These are phyloP conservation scores for Dipodascopsis uninucleata DNA, from an alignment of 805 yeast species.

Conservation along the genomic window DNA sequence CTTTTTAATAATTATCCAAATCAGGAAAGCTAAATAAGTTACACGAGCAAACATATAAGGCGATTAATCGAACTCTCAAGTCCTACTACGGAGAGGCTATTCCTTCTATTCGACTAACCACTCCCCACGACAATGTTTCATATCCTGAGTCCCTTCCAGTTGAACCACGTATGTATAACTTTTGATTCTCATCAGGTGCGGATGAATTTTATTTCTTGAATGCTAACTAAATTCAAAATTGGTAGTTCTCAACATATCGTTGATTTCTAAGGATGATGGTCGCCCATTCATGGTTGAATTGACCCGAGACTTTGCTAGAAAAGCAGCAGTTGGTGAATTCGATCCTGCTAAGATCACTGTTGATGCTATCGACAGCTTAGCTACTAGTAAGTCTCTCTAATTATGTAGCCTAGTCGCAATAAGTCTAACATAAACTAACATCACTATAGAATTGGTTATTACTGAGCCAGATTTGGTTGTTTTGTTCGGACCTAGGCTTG, in stretches of 20 bases:
- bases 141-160: constrained; percentile 27
- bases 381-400: constrained; percentile 42
- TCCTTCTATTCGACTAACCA: constrained; percentile 12
- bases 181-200: too few relatives aligned
- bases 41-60: constrained; percentile 13
- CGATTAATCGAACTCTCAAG: constrained; percentile 15
- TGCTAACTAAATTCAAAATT: too few relatives aligned
- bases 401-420: neutral
- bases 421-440: too few relatives aligned
- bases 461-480: constrained; percentile 89
- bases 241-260: constrained; percentile 57
- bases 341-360: constrained; percentile 65
- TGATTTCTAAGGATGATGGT: constrained; percentile 78
- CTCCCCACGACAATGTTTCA: constrained; percentile 13
- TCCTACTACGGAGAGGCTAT: constrained; percentile 17
- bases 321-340: constrained; percentile 60
- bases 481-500: constrained; percentile 79
- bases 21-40: constrained; percentile 16
- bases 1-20: too few relatives aligned
- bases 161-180: too few relatives aligned
- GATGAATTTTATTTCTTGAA: too few relatives aligned
- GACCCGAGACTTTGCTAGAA: constrained; percentile 77
- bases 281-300: constrained; percentile 84
- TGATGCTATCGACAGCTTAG: constrained; percentile 56
- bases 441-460: constrained; percentile 65